Evolutionary conservation across 164 flowering plant genomes (phyloP), one percentile per base, ranked within the genome.

Genomic region (Malania oleifera): DNA sequence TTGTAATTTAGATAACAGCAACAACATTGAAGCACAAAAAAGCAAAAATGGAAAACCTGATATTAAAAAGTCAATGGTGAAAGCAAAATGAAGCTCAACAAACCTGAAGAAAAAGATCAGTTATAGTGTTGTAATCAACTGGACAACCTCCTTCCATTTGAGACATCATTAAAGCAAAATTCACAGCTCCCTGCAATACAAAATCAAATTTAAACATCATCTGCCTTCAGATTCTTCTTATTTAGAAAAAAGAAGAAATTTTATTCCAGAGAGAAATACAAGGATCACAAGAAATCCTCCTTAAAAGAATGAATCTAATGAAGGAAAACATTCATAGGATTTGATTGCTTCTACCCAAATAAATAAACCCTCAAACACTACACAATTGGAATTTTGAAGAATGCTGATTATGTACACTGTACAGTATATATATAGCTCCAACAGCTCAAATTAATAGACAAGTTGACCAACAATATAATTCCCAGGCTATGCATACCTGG

Each of bases 131-230:
- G 73, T 86, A 95, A 73, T 95, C 99, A 65, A 95, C 73, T 7
- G 99, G 99, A 60, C 97, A 95, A 48, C 99, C 99, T 65, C 99
- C 99, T 68, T 95, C 97, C 97, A 95, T 95, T 84, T 95, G 99
- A n/a, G 99, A 83, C 99, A 95, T 91, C 99, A 95, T 95, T 41
- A 95, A 73, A 23, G 99, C 95, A 78, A 95, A 95, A 73, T 95
- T 95, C 41, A 95, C 97, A 62, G 99, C 99, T 55, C 97, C 99
- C 99, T 95, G 79, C 53, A 70, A 52, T 50, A 28, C 59, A 68
- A 51, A 57, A 51, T n/a, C 25, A 45, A 27, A 26, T 27, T 25
- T 18, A 15, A 12, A 11, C 35, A 2, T 39, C 20, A 22, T 23
- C 22, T 17, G 34, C 27, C 20, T 2, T 41, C 28, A 20, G 23